Base-by-base conservation (phyloP, 2,329 filamentous ascomycete species). In the Xylaria sp. region DNA sequence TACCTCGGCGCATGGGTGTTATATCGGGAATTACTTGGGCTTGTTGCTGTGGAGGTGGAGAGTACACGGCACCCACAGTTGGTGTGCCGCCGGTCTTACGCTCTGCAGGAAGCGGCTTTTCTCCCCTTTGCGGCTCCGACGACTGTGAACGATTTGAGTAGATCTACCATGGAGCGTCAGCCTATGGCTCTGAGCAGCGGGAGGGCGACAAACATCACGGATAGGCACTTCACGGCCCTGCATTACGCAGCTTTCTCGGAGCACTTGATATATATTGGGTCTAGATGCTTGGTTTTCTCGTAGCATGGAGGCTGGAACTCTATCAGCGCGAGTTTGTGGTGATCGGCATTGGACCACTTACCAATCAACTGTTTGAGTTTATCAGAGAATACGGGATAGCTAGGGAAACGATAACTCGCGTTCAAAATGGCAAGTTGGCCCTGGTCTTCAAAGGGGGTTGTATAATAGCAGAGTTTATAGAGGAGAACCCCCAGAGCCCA, bases 401-500 rank as follows among this genome's bases (percentile, higher is more conserved):
- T 88, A 6, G 95, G 96, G 76, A 93, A 99, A 77, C 93, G 94
- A 86, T 93, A 98, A 80, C 90, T 97, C 59, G 96, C 96, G 78
- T 98, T 98, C 69, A 99, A 83, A 72, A 99, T 99, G 13, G 96
- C 96, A 84, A 98, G 92, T 82, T 97, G 95, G 31, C 96, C 96
- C 77, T 97, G 94, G 72, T 98, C 95, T 81, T 99, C 96, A 76
- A 99, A 99, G 0, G 96, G 96, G 6, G 96, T 99, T 1, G 96
- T 99, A 81, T 99, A 99, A 81, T 98, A 99, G 84, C 96, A 99
- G 70, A 99, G 86, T 84, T 99, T 99, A 85, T 99, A 99, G 63
- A 99, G 82, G 67, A 99, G 83, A 49, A 99, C 96, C 5, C 96
- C 96, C 69, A 99, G 83, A 0, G 96, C 96, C 96, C 94, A 99